These are phyloP conservation scores for Phymatotrichopsis omnivora DNA, from an alignment of 2,329 filamentous ascomycete species.

Conservation along the genomic window DNA sequence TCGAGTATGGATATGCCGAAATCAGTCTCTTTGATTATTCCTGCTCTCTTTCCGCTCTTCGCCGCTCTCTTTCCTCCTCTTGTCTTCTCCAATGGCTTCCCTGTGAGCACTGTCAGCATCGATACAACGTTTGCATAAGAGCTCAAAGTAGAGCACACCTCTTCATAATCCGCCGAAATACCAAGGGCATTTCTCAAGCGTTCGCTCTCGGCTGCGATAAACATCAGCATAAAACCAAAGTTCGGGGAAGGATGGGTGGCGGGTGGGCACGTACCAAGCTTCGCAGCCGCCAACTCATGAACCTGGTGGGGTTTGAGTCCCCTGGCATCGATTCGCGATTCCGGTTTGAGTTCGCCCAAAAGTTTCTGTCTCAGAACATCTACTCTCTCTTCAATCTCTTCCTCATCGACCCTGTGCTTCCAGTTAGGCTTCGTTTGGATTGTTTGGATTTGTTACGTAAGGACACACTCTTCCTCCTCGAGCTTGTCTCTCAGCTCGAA, in stretches of 20 bases:
- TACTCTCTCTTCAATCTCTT: slow-evolving; percentile 75
- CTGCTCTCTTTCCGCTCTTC: slow-evolving; percentile 38
- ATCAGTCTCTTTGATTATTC: slow-evolving; percentile 16
- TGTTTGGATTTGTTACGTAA: too few relatives aligned
- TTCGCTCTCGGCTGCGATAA: slow-evolving; percentile 60
- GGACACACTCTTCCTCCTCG: slow-evolving; percentile 74
- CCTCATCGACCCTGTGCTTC: slow-evolving; percentile 59
- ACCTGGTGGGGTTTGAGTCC: slow-evolving; percentile 85
- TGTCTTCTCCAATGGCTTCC: slow-evolving; percentile 77
- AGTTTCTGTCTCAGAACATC: slow-evolving; percentile 56
- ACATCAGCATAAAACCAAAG: slow-evolving; percentile 5
- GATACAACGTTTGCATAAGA: not conserved
- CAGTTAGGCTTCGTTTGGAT: not conserved
- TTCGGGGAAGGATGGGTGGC: not conserved
- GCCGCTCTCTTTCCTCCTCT: slow-evolving; percentile 51
- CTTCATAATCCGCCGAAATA: slow-evolving; percentile 75
- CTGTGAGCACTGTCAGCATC: not conserved
- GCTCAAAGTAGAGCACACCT: slow-evolving; percentile 35
- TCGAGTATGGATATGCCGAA: not conserved
- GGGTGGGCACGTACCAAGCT: slow-evolving; percentile 51
- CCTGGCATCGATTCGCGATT: slow-evolving; percentile 37
- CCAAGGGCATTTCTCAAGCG: slow-evolving; percentile 74
- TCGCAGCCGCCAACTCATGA: slow-evolving; percentile 90
- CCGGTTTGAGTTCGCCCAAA: slow-evolving; percentile 45
- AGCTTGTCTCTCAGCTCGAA: slow-evolving; percentile 80